phyloP scores from a whole-genome alignment of 495 filamentous ascomycete species.

The Tirmania nivea region DNA sequence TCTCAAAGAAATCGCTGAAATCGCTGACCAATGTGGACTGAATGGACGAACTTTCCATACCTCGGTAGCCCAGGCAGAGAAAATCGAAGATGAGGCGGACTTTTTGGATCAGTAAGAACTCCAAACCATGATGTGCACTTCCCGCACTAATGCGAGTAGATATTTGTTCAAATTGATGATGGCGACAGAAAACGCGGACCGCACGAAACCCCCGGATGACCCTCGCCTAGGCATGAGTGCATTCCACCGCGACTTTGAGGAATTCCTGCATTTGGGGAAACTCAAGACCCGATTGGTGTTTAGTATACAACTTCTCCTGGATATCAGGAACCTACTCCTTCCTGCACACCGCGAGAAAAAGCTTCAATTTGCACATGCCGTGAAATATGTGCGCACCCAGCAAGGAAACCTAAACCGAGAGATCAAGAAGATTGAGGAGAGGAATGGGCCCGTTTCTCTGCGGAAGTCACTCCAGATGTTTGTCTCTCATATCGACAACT shows the following conservation, averaged over 20 bases:
- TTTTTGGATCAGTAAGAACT: constrained; percentile 3
- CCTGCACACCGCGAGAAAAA: neutral
- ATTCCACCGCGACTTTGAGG: constrained; percentile 4
- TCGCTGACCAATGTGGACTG: neutral
- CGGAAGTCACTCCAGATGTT: constrained; percentile 1
- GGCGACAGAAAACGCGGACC: constrained; percentile 4
- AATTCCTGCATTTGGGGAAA: constrained; percentile 3
- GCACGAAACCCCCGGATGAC: constrained; percentile 1
- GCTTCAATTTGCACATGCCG: constrained; percentile 3
- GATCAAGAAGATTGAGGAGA: constrained; percentile 2
- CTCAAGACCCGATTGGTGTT: constrained; percentile 5
- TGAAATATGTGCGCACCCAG: constrained; percentile 4
- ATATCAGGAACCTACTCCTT: constrained; percentile 3
- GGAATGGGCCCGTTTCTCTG: constrained; percentile 1
- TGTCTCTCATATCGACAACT: constrained; percentile 2
- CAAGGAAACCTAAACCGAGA: constrained; percentile 1
- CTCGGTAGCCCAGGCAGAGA: constrained; percentile 1
- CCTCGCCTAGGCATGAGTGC: constrained; percentile 5
- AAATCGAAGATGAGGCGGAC: constrained; percentile 3
- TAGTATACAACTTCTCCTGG: constrained; percentile 6
- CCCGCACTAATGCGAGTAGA: neutral
- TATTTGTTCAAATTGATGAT: constrained; percentile 7
- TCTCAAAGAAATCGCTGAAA: constrained; percentile 3
- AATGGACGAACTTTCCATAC: constrained; percentile 2
- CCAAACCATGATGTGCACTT: neutral